A percentile compares a stretch with the other conserved stretches of the same genome.
Conservation (phyloP, 2,329 filamentous ascomycete species). For the Amauroascus verrucosus region DNA sequence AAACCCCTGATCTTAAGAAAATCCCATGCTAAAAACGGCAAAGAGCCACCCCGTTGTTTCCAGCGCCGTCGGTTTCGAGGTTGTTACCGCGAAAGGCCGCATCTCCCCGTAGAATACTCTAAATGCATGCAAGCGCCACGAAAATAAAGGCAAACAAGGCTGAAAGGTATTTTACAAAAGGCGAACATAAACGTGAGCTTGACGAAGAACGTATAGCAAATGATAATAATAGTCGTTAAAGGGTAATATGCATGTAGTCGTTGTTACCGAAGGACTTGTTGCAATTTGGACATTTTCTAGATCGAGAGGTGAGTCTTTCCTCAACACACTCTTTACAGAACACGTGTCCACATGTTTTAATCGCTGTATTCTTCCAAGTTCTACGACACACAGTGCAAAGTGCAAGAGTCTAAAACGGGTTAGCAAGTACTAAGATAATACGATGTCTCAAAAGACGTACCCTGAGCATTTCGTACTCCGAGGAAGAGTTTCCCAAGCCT, state of each 20-base stretch:
- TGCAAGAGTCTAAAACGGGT: slow-evolving; percentile 52
- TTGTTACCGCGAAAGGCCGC: not conserved
- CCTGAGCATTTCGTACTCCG: slow-evolving; percentile 74
- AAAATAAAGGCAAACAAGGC: slow-evolving; percentile 14
- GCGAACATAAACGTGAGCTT: slow-evolving; percentile 1
- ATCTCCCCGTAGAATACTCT: slow-evolving; percentile 3
- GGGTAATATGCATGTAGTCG: slow-evolving; percentile 63
- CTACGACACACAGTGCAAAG: slow-evolving; percentile 87
- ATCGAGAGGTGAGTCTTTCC: slow-evolving; percentile 76
- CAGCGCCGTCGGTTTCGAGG: slow-evolving; percentile 10
- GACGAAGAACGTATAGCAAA: not conserved
- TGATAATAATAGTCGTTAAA: slow-evolving; percentile 22
- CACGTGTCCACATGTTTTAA: slow-evolving; percentile 90
- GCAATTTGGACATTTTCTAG: slow-evolving; percentile 92
- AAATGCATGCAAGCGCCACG: slow-evolving; percentile 12
- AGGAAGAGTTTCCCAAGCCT: slow-evolving; percentile 66
- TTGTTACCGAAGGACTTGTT: slow-evolving; percentile 81
- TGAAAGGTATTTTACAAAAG: slow-evolving; percentile 11
- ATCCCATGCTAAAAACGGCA: slow-evolving; percentile 6
- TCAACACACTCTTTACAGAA: slow-evolving; percentile 90
- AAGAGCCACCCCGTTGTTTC: not conserved
- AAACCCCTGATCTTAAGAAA: not conserved
- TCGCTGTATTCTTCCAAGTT: slow-evolving; percentile 85
- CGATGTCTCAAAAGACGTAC: slow-evolving; percentile 47
- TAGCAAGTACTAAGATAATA: slow-evolving; percentile 1